A percentile compares a stretch with the other conserved stretches of the same genome.
These are phyloP conservation scores for Cytospora piceae DNA, from an alignment of 2,329 filamentous ascomycete species.

Conservation along the genomic window DNA sequence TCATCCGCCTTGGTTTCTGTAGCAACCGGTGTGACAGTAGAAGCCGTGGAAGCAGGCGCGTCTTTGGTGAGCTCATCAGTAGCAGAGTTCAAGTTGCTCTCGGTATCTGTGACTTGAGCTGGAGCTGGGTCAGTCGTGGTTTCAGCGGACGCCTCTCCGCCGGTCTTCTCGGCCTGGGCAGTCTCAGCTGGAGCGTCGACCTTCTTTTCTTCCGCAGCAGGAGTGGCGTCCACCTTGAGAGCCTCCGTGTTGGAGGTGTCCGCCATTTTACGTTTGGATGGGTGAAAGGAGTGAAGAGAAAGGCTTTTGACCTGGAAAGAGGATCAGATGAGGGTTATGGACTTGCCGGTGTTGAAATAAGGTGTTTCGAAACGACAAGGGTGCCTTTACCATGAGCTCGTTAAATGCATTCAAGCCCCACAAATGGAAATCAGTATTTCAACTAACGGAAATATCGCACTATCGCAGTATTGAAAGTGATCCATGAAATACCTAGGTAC, in stretches of 20 bases:
- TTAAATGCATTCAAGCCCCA: not conserved
- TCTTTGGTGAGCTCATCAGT: not conserved
- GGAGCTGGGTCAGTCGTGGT: constrained; percentile 11
- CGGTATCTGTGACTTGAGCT: constrained; percentile 9
- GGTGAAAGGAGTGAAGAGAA: constrained; percentile 17
- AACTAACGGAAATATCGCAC: not conserved
- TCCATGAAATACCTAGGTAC: not conserved
- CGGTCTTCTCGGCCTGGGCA: not conserved
- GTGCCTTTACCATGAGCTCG: not conserved
- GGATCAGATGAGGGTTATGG: not conserved
- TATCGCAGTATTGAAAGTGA: not conserved
- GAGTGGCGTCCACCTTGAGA: constrained; percentile 10
- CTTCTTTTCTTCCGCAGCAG: not conserved
- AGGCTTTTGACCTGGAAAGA: not conserved
- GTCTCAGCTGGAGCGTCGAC: constrained; percentile 14
- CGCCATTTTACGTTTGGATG: constrained; percentile 22
- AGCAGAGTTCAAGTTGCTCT: not conserved
- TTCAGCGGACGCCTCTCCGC: not conserved
- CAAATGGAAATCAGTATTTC: not conserved
- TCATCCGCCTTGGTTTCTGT: constrained; percentile 6
- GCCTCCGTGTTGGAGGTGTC: constrained; percentile 15
- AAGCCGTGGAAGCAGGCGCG: not conserved
- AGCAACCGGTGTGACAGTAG: not conserved
- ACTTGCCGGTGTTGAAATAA: constrained; percentile 10
- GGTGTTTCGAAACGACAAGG: not conserved